Conservation (phyloP, 23 red algal genomes). For the Gracilaria caudata region DNA sequence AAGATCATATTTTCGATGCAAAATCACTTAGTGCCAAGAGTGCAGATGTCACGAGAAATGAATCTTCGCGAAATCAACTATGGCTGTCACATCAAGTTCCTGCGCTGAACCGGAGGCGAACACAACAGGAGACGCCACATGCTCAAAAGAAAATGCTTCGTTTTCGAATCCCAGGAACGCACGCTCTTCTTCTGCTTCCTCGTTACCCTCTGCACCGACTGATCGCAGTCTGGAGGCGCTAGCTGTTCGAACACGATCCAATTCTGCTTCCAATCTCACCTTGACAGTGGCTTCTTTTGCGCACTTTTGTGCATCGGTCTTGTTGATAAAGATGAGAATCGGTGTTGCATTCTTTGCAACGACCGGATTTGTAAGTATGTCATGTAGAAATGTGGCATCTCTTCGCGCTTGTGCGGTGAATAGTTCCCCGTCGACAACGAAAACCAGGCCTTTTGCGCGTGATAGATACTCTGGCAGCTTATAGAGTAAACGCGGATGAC, state of each 20-base stretch:
- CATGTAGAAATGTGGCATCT: slow-evolving; percentile 44
- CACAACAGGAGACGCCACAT: slow-evolving; percentile 32
- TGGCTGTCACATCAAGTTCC: slow-evolving; percentile 25
- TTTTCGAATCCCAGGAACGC: slow-evolving; percentile 54
- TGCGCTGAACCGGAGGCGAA: slow-evolving; percentile 47
- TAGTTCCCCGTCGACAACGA: slow-evolving; percentile 47
- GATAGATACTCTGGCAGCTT: slow-evolving; percentile 23
- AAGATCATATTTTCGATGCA: too few species aligned
- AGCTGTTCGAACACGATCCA: slow-evolving; percentile 50
- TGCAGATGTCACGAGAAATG: background rate
- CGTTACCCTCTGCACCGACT: background rate
- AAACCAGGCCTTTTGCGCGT: slow-evolving; percentile 52
- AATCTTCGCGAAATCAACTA: slow-evolving; percentile 10
- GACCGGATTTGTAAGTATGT: slow-evolving; percentile 44
- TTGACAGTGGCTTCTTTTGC: slow-evolving; percentile 52
- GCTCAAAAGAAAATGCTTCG: slow-evolving; percentile 63
- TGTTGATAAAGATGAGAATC: slow-evolving; percentile 58
- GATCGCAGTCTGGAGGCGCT: slow-evolving; percentile 41
- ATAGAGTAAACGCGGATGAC: slow-evolving; percentile 42
- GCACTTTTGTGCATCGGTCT: slow-evolving; percentile 37
- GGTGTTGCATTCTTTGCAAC: slow-evolving; percentile 44
- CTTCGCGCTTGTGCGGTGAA: slow-evolving; percentile 65
- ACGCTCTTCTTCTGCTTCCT: slow-evolving; percentile 55
- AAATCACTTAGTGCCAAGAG: background rate
- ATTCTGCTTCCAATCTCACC: slow-evolving; percentile 49